Conservation (phyloP, 1,284 basidiomycete genomes). For the Marasmius sp. region DNA sequence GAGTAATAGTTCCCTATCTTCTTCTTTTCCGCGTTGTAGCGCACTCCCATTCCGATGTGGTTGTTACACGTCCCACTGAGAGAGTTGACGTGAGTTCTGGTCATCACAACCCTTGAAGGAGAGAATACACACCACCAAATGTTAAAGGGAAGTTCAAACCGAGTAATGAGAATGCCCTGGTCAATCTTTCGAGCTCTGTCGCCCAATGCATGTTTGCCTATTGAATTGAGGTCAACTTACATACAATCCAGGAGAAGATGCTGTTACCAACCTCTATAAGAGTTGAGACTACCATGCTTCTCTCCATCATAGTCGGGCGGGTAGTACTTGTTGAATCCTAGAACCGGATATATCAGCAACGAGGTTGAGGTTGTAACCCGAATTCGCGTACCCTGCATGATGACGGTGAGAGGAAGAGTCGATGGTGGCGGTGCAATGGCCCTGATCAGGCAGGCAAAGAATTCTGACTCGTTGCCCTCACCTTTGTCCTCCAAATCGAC, state of each 20-base stretch:
- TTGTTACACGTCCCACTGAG: constrained; percentile 84
- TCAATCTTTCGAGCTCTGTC: constrained; percentile 91
- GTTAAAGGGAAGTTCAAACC: constrained; percentile 95
- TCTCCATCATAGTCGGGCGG: constrained; percentile 89
- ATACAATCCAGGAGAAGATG: not conserved
- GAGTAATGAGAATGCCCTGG: constrained; percentile 90
- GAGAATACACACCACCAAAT: constrained; percentile 84
- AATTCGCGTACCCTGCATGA: not conserved
- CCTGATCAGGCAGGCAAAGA: not conserved
- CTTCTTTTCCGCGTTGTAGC: constrained; percentile 98
- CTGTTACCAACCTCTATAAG: constrained; percentile 59
- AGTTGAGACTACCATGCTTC: constrained; percentile 81
- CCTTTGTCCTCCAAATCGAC: not conserved
- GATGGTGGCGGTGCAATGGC: not conserved
- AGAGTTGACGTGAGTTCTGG: constrained; percentile 1
- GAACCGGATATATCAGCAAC: not conserved
- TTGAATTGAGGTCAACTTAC: constrained; percentile 20
- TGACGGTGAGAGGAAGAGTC: not conserved
- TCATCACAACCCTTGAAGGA: not conserved
- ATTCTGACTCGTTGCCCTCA: not conserved
- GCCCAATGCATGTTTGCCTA: constrained; percentile 93
- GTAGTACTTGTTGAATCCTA: constrained; percentile 90
- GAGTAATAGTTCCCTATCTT: constrained; percentile 95
- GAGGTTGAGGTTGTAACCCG: not conserved
- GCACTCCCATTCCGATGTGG: constrained; percentile 95